Conservation (phyloP, 2,329 filamentous ascomycete genomes). For the Mollisia scopiformis region DNA sequence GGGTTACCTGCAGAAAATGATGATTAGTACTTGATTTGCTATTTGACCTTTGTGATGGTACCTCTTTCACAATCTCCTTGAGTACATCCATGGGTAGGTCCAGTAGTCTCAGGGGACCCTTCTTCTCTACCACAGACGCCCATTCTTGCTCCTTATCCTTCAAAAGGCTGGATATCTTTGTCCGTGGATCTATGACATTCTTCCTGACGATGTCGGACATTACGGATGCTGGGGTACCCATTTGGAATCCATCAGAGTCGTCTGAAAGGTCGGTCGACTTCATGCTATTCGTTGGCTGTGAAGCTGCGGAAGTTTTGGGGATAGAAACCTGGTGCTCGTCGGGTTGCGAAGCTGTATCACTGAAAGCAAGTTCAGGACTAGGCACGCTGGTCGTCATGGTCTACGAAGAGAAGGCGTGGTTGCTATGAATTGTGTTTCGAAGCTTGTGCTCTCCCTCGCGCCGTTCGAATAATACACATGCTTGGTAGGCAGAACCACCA, state of each 20-base stretch:
- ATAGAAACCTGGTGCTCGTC: slow-evolving; percentile 31
- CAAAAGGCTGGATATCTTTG: slow-evolving; percentile 45
- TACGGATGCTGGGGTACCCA: slow-evolving; percentile 22
- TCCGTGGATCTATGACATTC: slow-evolving; percentile 28
- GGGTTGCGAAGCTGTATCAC: slow-evolving; percentile 33
- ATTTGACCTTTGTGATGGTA: slow-evolving; percentile 39
- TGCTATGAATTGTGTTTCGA: slow-evolving; percentile 25
- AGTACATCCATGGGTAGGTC: slow-evolving; percentile 80
- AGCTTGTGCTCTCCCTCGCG: slow-evolving; percentile 29
- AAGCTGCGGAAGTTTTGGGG: slow-evolving; percentile 35
- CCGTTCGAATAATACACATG: slow-evolving; percentile 24
- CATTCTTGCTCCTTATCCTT: slow-evolving; percentile 68
- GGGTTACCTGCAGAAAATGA: slow-evolving; percentile 62
- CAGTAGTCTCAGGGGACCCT: slow-evolving; percentile 65
- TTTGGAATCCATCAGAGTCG: slow-evolving; percentile 25
- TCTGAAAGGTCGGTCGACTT: slow-evolving; percentile 22
- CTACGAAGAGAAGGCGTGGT: slow-evolving; percentile 7
- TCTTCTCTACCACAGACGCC: slow-evolving; percentile 63
- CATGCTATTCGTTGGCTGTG: slow-evolving; percentile 26
- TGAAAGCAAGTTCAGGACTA: slow-evolving; percentile 29
- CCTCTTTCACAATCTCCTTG: slow-evolving; percentile 79
- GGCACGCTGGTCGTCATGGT: slow-evolving; percentile 32
- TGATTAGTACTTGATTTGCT: slow-evolving; percentile 2
- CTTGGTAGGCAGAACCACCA: slow-evolving; percentile 9
- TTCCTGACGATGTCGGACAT: slow-evolving; percentile 26